Evolutionary conservation across 1,139 yeast species (phyloP), one percentile per base, ranked within the genome.

Genomic region (Taphrina confusa): DNA sequence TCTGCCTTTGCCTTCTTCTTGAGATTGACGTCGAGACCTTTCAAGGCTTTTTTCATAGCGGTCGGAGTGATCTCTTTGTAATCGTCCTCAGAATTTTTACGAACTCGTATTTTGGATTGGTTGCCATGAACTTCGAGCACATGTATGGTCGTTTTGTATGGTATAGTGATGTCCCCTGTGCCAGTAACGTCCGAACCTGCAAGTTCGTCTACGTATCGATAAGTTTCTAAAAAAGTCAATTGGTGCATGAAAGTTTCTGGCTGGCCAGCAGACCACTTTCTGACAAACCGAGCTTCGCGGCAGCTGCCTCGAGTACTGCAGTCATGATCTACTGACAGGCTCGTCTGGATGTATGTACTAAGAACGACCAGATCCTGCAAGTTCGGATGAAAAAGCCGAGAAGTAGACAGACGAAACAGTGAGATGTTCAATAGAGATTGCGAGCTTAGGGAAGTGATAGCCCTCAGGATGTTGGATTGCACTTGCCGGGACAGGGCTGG

Each of bases 21-120:
- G 75, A 82, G 88, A 67, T 92, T 77, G 4, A 95, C 92, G 44
- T 91, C 97, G 64, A 87, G 92, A 62, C 96, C 97, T 74, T 94
- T 94, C 75, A 88, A 88, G 68, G 98, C 97, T 76, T 91, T 92
- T 77, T 94, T 94, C 71, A 91, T 77, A 4, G 96, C 97, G 57
- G 95, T 84, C 3, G 96, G 90, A n/a, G 92, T 79, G 69, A 94
- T 90, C 68, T 86, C 92, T 66, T 77, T 80, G 72, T 82, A 94
- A 37, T 74, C 83, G 62, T 72, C 79, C 63, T 78, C 90, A 60
- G 81, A 85, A 34, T 76, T 77, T 65, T 81, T 82, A 73, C 88
- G 88, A 75, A 78, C 83, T 42, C 87, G 82, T 36, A 80, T 76
- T 42, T 89, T 72, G 63, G 82, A 80, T 47, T 88, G 83, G 55